A percentile compares a stretch with the other conserved stretches of the same genome.
These are phyloP conservation scores for Clarireedia monteithiana DNA, from an alignment of 2,329 filamentous ascomycete genomes.

Conservation along the genomic window DNA sequence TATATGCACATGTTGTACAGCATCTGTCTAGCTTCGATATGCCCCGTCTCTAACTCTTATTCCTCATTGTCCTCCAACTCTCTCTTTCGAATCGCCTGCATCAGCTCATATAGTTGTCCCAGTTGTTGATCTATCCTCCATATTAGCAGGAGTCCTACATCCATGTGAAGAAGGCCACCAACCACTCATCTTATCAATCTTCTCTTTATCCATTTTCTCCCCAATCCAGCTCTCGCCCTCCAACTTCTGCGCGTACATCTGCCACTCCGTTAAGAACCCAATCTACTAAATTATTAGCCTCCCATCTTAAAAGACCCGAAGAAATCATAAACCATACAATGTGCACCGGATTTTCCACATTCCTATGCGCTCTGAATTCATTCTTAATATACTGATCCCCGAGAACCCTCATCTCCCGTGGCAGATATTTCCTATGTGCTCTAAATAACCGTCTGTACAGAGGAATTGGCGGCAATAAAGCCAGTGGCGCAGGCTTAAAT, in stretches of 20 bases:
- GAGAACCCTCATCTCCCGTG: conserved; percentile 65
- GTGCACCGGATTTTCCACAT: conserved; percentile 84
- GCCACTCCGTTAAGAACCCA: conserved; percentile 94
- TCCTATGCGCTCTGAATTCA: conserved; percentile 79
- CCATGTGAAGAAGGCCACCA: background rate
- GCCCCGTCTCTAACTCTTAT: background rate
- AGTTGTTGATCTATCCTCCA: conserved; percentile 71
- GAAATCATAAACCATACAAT: conserved; percentile 53
- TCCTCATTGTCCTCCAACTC: conserved; percentile 4
- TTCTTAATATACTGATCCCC: conserved; percentile 91
- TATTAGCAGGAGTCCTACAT: conserved; percentile 3
- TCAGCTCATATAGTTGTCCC: conserved; percentile 87
- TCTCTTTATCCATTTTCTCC: conserved; percentile 72
- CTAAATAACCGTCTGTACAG: conserved; percentile 84
- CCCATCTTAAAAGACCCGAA: background rate
- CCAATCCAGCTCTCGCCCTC: conserved; percentile 83
- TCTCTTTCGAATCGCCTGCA: conserved; percentile 63
- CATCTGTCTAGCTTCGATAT: background rate
- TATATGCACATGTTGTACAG: conserved; percentile 4
- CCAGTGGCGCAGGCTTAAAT: conserved; percentile 23
- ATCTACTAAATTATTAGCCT: conserved; percentile 48
- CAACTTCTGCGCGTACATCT: conserved; percentile 85
- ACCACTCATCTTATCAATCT: conserved; percentile 94
- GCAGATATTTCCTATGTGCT: conserved; percentile 73
- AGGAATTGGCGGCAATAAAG: conserved; percentile 46